A percentile compares a stretch with the other conserved stretches of the same genome.
Conservation (phyloP, 2,329 filamentous ascomycete species). For the Trichoderma cornu-damae region DNA sequence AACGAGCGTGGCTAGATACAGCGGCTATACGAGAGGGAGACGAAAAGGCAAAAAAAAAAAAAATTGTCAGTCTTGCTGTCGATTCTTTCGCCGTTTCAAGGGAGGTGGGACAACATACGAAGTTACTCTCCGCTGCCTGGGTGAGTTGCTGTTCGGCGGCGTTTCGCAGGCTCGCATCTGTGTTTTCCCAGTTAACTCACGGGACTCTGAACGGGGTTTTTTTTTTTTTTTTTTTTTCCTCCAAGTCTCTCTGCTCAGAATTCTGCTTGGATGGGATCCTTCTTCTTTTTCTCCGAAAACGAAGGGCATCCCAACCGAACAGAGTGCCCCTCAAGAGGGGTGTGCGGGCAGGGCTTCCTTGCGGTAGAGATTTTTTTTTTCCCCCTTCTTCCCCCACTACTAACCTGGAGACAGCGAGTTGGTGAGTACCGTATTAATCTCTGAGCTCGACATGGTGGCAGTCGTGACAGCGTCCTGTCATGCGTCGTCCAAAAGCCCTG, state of each 20-base stretch:
- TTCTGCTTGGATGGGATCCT: not conserved
- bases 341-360: constrained; percentile 8
- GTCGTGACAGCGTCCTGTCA: constrained; percentile 34
- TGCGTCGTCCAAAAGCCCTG: constrained; percentile 30
- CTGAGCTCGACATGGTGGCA: constrained; percentile 65
- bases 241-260: not conserved
- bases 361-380: constrained; percentile 17
- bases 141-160: constrained; percentile 90
- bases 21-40: constrained; percentile 58
- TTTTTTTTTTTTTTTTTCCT: no score
- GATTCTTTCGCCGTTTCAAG: not conserved
- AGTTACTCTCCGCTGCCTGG: constrained; percentile 90
- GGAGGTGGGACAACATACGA: constrained; percentile 54
- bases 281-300: not conserved
- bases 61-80: constrained; percentile 24
- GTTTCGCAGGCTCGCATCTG: constrained; percentile 85
- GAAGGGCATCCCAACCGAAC: not conserved
- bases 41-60: constrained; percentile 15
- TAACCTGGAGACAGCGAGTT: constrained; percentile 93
- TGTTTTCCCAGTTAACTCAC: constrained; percentile 31
- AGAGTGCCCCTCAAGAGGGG: constrained; percentile 1
- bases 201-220: constrained; percentile 20
- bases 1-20: constrained; percentile 88
- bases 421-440: constrained; percentile 96
- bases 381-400: constrained; percentile 31